A percentile compares a stretch with the other conserved stretches of the same genome.
Evolutionary conservation across 352 stramenopile genomes (phyloP).

Genomic region (Pythium diclinum): DNA sequence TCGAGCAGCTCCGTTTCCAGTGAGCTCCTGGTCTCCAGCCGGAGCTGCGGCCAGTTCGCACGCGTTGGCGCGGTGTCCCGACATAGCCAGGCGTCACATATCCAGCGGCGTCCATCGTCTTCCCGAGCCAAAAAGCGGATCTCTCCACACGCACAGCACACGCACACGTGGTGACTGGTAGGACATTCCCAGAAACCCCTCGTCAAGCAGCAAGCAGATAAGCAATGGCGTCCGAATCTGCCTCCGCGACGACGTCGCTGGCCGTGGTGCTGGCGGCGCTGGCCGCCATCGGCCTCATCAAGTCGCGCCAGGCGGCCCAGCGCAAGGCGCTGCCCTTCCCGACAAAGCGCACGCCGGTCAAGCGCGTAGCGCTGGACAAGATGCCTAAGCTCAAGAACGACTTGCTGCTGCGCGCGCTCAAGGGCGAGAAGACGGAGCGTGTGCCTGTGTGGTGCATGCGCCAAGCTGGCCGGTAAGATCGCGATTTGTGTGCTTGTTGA

Average conservation of each 20-base stretch:
- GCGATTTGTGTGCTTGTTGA: conserved; percentile 6
- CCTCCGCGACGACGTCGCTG: conserved; percentile 30
- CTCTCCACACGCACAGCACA: not conserved
- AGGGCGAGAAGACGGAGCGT: conserved; percentile 85
- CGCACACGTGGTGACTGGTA: not conserved
- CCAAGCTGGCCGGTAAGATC: conserved; percentile 92
- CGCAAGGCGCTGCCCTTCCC: conserved; percentile 56
- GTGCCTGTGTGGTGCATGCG: conserved; percentile 97
- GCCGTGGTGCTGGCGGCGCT: conserved; percentile 38
- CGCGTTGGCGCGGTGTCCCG: not conserved
- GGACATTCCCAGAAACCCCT: conserved; percentile 8
- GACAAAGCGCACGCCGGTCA: conserved; percentile 58
- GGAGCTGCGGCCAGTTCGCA: conserved; percentile 3
- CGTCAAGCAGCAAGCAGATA: not conserved
- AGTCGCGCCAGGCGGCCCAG: conserved; percentile 49
- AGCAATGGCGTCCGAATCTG: conserved; percentile 19
- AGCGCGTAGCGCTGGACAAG: conserved; percentile 62
- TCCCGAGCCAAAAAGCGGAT: not conserved
- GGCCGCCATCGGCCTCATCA: conserved; percentile 55
- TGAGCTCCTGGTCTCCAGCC: conserved; percentile 14
- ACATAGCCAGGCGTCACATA: conserved; percentile 11
- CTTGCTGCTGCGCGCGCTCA: conserved; percentile 81
- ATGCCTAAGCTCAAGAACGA: conserved; percentile 90
- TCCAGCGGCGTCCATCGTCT: conserved; percentile 7
- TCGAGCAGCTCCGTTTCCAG: not conserved